Percentiles rank a stretch among this genome's conserved stretches.
phyloP scores from a whole-genome alignment of 1,284 basidiomycete species.

The Boletus albobrunnescens region DNA sequence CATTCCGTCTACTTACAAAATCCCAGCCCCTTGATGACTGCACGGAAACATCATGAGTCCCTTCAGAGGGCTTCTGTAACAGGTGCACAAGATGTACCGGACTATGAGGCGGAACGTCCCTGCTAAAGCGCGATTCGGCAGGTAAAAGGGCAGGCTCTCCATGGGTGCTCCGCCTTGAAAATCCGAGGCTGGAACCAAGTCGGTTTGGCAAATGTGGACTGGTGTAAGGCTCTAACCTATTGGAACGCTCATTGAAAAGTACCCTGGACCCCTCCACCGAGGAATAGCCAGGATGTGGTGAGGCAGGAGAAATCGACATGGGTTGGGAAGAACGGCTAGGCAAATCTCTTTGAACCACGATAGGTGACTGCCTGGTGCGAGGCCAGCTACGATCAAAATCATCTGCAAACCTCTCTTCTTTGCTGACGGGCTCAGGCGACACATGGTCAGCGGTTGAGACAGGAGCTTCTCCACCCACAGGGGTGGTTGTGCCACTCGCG shows the following conservation, averaged over 20 bases:
- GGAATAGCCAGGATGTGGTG: slow-evolving; percentile 43
- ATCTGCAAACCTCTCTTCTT: slow-evolving; percentile 68
- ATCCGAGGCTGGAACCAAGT: slow-evolving; percentile 31
- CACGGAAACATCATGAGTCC: slow-evolving; percentile 12
- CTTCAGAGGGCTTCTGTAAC: slow-evolving; percentile 43
- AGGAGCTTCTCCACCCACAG: slow-evolving; percentile 17
- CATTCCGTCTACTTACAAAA: slow-evolving; percentile 15
- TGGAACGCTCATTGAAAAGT: slow-evolving; percentile 88
- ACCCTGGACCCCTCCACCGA: slow-evolving; percentile 58
- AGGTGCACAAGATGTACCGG: slow-evolving; percentile 43
- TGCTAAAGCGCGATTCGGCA: slow-evolving; percentile 42
- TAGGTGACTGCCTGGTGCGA: slow-evolving; percentile 48
- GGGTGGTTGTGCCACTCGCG: slow-evolving; percentile 8
- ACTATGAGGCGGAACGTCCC: slow-evolving; percentile 45
- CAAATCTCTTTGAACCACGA: slow-evolving; percentile 41
- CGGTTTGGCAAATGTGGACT: slow-evolving; percentile 37
- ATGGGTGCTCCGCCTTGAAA: slow-evolving; percentile 42
- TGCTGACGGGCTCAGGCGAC: slow-evolving; percentile 43
- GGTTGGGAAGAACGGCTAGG: slow-evolving; percentile 35
- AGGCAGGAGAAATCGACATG: slow-evolving; percentile 33
- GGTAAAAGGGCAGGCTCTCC: slow-evolving; percentile 42
- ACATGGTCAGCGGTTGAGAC: slow-evolving; percentile 22
- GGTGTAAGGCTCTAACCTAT: slow-evolving; percentile 74
- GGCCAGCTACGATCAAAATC: slow-evolving; percentile 95
- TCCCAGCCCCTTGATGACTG: slow-evolving; percentile 23